These are phyloP conservation scores for Ganoderma meredithae DNA, from an alignment of 1,284 basidiomycete species.

Conservation along the genomic window DNA sequence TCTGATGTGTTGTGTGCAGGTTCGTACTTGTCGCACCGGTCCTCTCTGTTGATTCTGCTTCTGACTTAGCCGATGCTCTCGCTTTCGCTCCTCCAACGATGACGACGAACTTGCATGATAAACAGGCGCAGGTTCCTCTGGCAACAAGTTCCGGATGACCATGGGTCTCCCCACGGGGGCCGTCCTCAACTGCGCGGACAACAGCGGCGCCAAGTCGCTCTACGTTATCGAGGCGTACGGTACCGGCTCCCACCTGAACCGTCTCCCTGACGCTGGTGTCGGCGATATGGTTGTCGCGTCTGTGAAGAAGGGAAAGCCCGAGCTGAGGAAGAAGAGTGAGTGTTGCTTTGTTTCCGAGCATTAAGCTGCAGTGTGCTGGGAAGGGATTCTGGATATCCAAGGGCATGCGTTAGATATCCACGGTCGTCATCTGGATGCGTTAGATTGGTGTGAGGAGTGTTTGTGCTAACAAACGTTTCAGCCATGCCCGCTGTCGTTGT, in stretches of 20 bases:
- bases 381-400: background rate
- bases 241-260: constrained; percentile 96
- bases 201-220: constrained; percentile 98
- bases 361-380: background rate
- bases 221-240: constrained; percentile 93
- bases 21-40: constrained; percentile 26
- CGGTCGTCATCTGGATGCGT: background rate
- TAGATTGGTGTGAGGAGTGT: background rate
- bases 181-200: constrained; percentile 99
- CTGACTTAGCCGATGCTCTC: constrained; percentile 42
- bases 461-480: constrained; percentile 41
- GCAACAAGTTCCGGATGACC: constrained; percentile 98
- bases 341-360: constrained; percentile 29
- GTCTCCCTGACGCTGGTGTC: constrained; percentile 97
- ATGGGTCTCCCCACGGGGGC: constrained; percentile 98
- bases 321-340: constrained; percentile 99
- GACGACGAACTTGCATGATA: background rate
- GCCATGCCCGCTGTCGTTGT: constrained; percentile 98
- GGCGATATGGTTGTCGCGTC: constrained; percentile 99
- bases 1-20: constrained; percentile 24
- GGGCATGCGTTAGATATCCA: background rate
- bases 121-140: constrained; percentile 59
- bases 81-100: constrained; percentile 49
- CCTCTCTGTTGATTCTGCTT: constrained; percentile 11
- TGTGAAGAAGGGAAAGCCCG: constrained; percentile 99